A percentile compares a stretch with the other conserved stretches of the same genome.
Conservation (phyloP, 1,284 basidiomycete genomes). For the Serendipita sp. region DNA sequence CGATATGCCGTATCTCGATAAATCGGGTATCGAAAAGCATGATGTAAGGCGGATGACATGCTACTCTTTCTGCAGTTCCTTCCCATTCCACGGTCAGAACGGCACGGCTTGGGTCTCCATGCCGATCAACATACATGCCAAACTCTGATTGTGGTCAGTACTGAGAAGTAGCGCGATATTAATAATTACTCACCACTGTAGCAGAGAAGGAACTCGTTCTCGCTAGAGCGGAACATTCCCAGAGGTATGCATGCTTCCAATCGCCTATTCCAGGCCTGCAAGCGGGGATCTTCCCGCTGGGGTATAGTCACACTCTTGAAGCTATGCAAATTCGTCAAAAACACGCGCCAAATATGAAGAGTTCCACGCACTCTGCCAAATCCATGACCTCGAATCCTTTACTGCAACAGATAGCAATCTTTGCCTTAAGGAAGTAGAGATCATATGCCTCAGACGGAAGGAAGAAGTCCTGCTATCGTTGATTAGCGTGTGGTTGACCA, state of each 20-base stretch:
- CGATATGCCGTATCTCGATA: conserved; percentile 80
- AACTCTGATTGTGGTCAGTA: conserved; percentile 45
- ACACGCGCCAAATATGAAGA: neutral
- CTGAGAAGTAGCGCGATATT: neutral
- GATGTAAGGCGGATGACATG: conserved; percentile 79
- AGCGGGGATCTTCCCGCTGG: conserved; percentile 57
- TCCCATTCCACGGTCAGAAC: conserved; percentile 86
- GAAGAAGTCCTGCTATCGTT: conserved; percentile 59
- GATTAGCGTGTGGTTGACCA: conserved; percentile 10
- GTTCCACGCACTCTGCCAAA: conserved; percentile 55
- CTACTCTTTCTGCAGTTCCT: conserved; percentile 75
- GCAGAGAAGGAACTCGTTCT: conserved; percentile 84
- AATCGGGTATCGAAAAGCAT: conserved; percentile 84
- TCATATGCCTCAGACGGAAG: conserved; percentile 79
- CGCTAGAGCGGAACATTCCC: conserved; percentile 81
- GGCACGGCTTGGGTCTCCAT: conserved; percentile 67
- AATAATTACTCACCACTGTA: conserved; percentile 56
- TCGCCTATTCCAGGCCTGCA: conserved; percentile 60
- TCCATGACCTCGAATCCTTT: conserved; percentile 98
- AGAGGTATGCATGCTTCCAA: conserved; percentile 74
- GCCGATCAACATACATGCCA: conserved; percentile 78
- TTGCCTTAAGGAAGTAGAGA: conserved; percentile 80
- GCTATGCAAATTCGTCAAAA: conserved; percentile 25
- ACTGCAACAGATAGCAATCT: conserved; percentile 80
- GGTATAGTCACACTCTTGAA: conserved; percentile 83